A percentile compares a stretch with the other conserved stretches of the same genome.
Conservation (phyloP, 257 asterid genomes). For the Solanum chilense region DNA sequence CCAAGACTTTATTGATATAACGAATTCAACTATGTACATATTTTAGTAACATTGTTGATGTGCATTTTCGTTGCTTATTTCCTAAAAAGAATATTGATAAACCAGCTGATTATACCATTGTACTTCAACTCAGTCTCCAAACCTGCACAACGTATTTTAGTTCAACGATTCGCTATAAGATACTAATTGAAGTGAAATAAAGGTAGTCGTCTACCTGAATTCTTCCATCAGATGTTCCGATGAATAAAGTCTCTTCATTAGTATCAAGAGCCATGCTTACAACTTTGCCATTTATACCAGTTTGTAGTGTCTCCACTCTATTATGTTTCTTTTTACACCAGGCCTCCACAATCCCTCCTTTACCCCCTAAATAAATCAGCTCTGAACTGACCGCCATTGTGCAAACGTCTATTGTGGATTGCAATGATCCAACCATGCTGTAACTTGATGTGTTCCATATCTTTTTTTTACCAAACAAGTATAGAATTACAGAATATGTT, state of each 20-base stretch:
- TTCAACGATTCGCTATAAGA: background rate
- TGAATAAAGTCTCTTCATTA: slow-evolving; percentile 43
- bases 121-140: slow-evolving; percentile 52
- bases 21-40: background rate
- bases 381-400: slow-evolving; percentile 54
- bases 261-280: slow-evolving; percentile 51
- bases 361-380: slow-evolving; percentile 59
- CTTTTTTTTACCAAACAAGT: slow-evolving; percentile 11
- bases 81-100: background rate
- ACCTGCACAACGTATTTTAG: slow-evolving; percentile 25
- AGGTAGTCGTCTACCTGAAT: slow-evolving; percentile 40
- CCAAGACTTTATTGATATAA: background rate
- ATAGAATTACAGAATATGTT: background rate
- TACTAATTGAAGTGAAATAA: background rate
- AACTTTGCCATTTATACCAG: slow-evolving; percentile 34
- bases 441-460: slow-evolving; percentile 61
- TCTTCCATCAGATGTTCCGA: slow-evolving; percentile 80
- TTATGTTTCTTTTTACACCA: slow-evolving; percentile 63
- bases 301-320: slow-evolving; percentile 60
- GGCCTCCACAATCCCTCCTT: slow-evolving; percentile 56
- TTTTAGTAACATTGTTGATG: background rate
- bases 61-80: background rate
- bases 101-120: background rate
- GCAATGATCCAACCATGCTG: slow-evolving; percentile 44
- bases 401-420: slow-evolving; percentile 52